These are phyloP conservation scores for Lasiosphaeris hirsuta DNA, from an alignment of 495 filamentous ascomycete genomes.

Conservation along the genomic window DNA sequence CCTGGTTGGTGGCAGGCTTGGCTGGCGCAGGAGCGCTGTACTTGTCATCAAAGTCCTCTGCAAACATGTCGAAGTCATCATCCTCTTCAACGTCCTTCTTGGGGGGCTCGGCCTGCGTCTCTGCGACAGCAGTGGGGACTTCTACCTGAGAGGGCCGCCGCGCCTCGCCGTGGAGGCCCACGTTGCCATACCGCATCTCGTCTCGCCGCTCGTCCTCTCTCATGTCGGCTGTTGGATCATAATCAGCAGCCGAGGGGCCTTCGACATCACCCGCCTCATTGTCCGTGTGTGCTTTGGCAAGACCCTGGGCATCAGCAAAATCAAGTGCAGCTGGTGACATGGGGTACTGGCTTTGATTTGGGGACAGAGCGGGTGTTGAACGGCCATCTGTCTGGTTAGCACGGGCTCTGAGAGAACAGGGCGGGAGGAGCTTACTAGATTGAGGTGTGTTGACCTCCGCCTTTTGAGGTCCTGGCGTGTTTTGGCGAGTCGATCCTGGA, in stretches of 20 bases:
- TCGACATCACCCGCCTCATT: conserved; percentile 54
- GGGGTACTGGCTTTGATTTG: conserved; percentile 33
- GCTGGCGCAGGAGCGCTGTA: conserved; percentile 59
- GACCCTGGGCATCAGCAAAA: conserved; percentile 57
- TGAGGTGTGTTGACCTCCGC: conserved; percentile 39
- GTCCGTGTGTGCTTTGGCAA: conserved; percentile 57
- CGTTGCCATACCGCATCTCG: conserved; percentile 55
- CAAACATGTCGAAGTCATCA: conserved; percentile 92
- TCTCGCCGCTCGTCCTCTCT: conserved; percentile 77
- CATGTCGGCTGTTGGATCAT: conserved; percentile 92
- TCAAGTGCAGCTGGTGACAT: conserved; percentile 42
- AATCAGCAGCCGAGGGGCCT: conserved; percentile 89
- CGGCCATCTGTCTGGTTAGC: conserved; percentile 20
- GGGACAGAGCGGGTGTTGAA: conserved; percentile 36
- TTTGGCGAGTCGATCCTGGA: conserved; percentile 47
- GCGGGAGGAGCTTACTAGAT: conserved; percentile 33
- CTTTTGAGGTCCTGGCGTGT: conserved; percentile 33
- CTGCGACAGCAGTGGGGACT: conserved; percentile 17
- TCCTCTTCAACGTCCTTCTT: conserved; percentile 50
- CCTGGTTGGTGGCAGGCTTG: conserved; percentile 39
- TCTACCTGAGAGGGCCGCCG: conserved; percentile 22
- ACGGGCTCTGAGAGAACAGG: background rate
- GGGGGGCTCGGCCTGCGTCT: conserved; percentile 29
- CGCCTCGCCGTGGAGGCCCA: conserved; percentile 44
- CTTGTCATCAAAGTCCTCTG: conserved; percentile 83